Base-by-base conservation (phyloP, 108 stramenopile species). In the Cyclostephanos invisitatus region DNA sequence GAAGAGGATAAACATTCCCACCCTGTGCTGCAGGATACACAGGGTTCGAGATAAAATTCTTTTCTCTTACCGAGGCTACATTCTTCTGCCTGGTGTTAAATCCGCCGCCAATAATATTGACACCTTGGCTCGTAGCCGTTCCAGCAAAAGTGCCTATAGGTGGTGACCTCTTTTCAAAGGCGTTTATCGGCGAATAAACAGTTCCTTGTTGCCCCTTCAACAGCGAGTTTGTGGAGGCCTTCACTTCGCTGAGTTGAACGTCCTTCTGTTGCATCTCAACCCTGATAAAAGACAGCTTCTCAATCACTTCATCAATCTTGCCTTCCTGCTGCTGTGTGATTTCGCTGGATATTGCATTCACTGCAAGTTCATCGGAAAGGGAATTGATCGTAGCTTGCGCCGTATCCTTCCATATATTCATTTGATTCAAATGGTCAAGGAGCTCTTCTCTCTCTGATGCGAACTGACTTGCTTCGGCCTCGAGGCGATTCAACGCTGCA, bases 381-480 rank as follows among this genome's bases (percentile, higher is more conserved):
- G 27, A 15, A 56, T 22, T 56, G 21, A 76, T 63, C 27, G 68
- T 55, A 5, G 46, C 40, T 38, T 64, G 57, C 8, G 75, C 67
- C 5, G 53, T 25, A 6, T 40, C 47, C 35, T 76, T 76, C 75
- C 75, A 76, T 47, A 51, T 24, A 15, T 40, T 68, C 38, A 76
- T 28, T 63, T 69, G 50, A 20, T 55, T 67, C 20, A 76, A 44
- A 32, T 76, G 62, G 42, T 37, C 28, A 24, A 76, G 62, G 10
- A 76, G 68, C 2, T 62, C 47, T 21, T 69, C 68, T 47, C 38
- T 68, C 44, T 76, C 75, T 15, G 54, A 65, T 21, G 69, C 69
- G 42, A 68, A 65, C 6, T 69, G 37, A 27, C 59, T 66, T n/a
- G 57, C 27, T 24, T 50, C 48, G 22, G 62, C 25, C 25, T 69